phyloP scores from a whole-genome alignment of 805 yeast species.

The Lipomyces kockii region DNA sequence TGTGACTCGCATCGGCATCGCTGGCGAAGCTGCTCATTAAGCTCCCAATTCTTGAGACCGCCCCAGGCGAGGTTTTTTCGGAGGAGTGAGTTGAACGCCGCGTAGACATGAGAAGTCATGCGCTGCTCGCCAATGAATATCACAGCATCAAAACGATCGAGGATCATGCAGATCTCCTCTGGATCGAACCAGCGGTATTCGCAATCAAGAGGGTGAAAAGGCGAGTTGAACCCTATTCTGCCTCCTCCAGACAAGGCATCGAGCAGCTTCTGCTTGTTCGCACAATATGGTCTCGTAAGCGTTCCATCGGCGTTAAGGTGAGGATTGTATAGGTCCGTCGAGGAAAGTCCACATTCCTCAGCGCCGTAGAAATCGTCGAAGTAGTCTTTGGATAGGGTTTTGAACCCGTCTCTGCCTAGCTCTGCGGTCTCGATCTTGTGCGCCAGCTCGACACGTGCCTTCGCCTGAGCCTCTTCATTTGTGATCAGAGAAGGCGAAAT shows the following conservation, averaged over 20 bases:
- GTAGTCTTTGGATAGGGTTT: slow-evolving; percentile 17
- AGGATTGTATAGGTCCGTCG: slow-evolving; percentile 32
- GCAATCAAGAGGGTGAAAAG: slow-evolving; percentile 28
- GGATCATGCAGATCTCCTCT: slow-evolving; percentile 36
- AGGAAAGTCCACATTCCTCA: slow-evolving; percentile 29
- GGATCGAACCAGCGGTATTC: slow-evolving; percentile 37
- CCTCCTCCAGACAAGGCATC: slow-evolving; percentile 30
- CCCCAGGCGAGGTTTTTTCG: slow-evolving; percentile 37
- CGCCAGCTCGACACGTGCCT: slow-evolving; percentile 27
- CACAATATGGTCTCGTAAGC: slow-evolving; percentile 30
- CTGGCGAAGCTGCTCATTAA: slow-evolving; percentile 33
- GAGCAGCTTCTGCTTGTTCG: slow-evolving; percentile 21
- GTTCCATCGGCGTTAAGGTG: slow-evolving; percentile 31
- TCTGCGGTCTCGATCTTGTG: slow-evolving; percentile 27
- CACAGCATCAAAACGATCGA: slow-evolving; percentile 36
- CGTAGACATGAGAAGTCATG: slow-evolving; percentile 33
- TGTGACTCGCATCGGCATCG: slow-evolving; percentile 36
- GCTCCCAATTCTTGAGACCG: slow-evolving; percentile 36
- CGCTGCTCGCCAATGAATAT: slow-evolving; percentile 35
- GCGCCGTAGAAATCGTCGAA: slow-evolving; percentile 36
- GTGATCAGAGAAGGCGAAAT: slow-evolving; percentile 22
- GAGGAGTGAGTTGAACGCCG: slow-evolving; percentile 35
- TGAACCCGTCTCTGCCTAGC: slow-evolving; percentile 32
- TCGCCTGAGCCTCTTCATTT: slow-evolving; percentile 32
- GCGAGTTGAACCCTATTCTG: slow-evolving; percentile 23